Conservation (phyloP, 1,139 yeast genomes). For the Kurtzmaniella quercitrusa region DNA sequence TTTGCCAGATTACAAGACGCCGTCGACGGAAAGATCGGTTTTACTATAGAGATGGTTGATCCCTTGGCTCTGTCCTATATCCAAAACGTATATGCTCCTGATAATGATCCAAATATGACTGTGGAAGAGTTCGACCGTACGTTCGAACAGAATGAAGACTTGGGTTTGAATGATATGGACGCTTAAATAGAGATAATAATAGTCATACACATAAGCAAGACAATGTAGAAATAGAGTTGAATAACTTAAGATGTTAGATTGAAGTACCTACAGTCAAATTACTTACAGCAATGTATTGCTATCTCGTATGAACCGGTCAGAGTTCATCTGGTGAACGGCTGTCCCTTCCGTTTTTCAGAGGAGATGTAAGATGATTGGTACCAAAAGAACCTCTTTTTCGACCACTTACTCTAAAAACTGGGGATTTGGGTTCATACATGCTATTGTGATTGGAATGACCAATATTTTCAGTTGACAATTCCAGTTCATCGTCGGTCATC, state of each 20-base stretch:
- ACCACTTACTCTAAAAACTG: constrained; percentile 28
- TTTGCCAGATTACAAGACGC: constrained; percentile 75
- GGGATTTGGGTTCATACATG: constrained; percentile 30
- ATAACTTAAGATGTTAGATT: no score
- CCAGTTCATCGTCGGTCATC: constrained; percentile 1
- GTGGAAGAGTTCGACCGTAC: constrained; percentile 90
- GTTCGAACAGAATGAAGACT: constrained; percentile 79
- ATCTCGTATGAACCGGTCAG: background rate
- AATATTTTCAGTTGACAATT: background rate
- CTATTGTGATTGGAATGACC: background rate
- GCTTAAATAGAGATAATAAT: constrained; percentile 20
- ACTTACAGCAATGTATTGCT: background rate
- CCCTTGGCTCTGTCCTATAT: constrained; percentile 94
- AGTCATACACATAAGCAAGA: background rate
- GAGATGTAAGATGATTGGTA: constrained; percentile 10
- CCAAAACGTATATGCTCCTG: constrained; percentile 98
- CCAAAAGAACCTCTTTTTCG: constrained; percentile 17
- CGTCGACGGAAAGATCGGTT: constrained; percentile 75
- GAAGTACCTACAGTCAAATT: no score
- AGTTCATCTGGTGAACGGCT: background rate
- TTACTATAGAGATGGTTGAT: constrained; percentile 86
- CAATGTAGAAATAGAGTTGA: no score
- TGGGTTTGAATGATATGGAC: constrained; percentile 83
- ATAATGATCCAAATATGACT: constrained; percentile 91
- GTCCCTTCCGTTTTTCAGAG: background rate